A percentile compares a stretch with the other conserved stretches of the same genome.
Evolutionary conservation across 2,329 filamentous ascomycete genomes (phyloP).

Genomic region (Hypomyces rosellus): DNA sequence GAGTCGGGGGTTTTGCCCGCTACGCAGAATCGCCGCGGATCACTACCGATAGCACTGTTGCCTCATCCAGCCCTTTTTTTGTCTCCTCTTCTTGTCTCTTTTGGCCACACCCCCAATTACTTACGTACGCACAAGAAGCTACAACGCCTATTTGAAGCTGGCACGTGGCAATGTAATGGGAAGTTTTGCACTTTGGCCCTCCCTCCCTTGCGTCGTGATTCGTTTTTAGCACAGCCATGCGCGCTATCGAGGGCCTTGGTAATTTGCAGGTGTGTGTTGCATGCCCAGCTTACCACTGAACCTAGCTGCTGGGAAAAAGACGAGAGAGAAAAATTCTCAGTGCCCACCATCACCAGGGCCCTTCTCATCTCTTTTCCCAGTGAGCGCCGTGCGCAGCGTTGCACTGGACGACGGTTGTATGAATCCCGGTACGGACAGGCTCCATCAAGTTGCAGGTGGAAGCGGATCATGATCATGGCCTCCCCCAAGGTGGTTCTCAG

Average conservation of each 20-base stretch:
- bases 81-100: neutral
- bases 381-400: neutral
- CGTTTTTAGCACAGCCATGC: neutral
- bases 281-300: neutral
- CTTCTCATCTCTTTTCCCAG: slow-evolving; percentile 6
- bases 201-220: too few relatives aligned
- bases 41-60: neutral
- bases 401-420: neutral
- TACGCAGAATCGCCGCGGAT: neutral
- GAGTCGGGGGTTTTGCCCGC: neutral
- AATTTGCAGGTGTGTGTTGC: neutral
- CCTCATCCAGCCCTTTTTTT: neutral
- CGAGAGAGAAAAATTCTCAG: too few relatives aligned
- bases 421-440: slow-evolving; percentile 2
- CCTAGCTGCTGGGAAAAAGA: too few relatives aligned
- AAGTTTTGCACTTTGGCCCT: too few relatives aligned
- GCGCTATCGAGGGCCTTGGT: neutral
- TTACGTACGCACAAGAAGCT: neutral
- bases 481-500: slow-evolving; percentile 2
- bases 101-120: neutral
- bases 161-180: neutral
- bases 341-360: neutral
- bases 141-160: neutral
- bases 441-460: slow-evolving; percentile 9
- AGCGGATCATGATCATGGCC: slow-evolving; percentile 5